Percentiles rank a stretch among this genome's conserved stretches.
phyloP scores from a whole-genome alignment of 2,329 filamentous ascomycete species.

The Fusarium lyarnte region DNA sequence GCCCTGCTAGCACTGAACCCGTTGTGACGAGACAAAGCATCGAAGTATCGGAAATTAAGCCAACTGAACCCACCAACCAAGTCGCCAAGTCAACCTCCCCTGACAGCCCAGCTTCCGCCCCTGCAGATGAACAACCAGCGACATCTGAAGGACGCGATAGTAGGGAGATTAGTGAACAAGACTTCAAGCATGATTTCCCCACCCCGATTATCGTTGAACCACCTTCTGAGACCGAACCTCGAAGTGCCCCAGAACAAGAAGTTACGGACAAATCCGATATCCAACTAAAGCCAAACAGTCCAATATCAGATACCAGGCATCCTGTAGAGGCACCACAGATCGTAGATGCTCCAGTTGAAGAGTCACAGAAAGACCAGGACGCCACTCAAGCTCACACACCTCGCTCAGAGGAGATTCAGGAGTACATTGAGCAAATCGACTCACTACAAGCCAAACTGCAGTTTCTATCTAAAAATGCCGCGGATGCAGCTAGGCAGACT shows the following conservation, averaged over 20 bases:
- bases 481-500: constrained; percentile 77
- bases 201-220: constrained; percentile 18
- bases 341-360: background rate
- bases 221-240: background rate
- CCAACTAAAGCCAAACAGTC: background rate
- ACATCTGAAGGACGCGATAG: background rate
- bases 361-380: constrained; percentile 24
- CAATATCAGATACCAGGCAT: background rate
- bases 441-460: constrained; percentile 90
- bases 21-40: constrained; percentile 19
- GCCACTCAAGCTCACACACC: constrained; percentile 39
- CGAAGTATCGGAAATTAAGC: constrained; percentile 16
- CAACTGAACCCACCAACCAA: constrained; percentile 12
- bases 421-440: constrained; percentile 89
- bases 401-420: constrained; percentile 83
- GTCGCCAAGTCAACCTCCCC: background rate
- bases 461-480: constrained; percentile 83
- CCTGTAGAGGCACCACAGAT: background rate
- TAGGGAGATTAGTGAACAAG: background rate
- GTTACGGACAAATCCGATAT: background rate
- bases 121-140: background rate
- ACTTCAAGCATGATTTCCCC: background rate
- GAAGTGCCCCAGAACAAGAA: constrained; percentile 1
- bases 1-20: constrained; percentile 29
- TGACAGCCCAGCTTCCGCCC: background rate